Base-by-base conservation (phyloP, 2,329 filamentous ascomycete species). In the Simplicillium sp. region DNA sequence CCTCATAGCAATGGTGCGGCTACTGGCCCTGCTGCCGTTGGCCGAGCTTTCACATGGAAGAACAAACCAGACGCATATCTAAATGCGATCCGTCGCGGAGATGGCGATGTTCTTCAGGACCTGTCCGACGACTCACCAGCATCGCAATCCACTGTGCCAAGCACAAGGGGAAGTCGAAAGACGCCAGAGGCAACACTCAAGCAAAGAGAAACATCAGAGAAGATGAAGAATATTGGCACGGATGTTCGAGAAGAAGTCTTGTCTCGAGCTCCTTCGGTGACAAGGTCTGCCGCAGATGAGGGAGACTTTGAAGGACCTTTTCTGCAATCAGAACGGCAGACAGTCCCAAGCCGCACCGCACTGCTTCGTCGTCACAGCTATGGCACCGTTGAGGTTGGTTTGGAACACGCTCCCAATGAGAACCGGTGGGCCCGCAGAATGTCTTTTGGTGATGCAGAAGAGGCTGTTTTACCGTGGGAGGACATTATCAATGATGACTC, bases 401-500 rank as follows among this genome's bases (percentile, higher is more conserved):
- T 56, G 25, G 57, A 49, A 39, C 60, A 43, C 2, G 47, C 45
- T 7, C 58, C 66, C 2, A 71, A 77, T 45, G 79, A 84, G 46
- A 68, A 70, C 20, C 75, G 75, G 43, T 86, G 81, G 75, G 77
- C 83, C 1, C 77, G 84, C 2, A 75, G 83, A 34, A 69, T 89
- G 47, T 88, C 84, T 4, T 89, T 89, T 56, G 80, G 81, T 43
- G 72, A 82, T 35, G 84, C 82, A 2, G 83, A 86, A 60, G 82
- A 87, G 45, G 83, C 80, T n/a, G 64, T 89, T 7, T 62, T 88
- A 1, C 67, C 64, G 13, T 88, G 84, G 83, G 65, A 74, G 5
- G 70, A 75, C 37, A 59, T 82, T 18, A 58, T 67, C 4, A 62
- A 65, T 41, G 45, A 71, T 2, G 47, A 50, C 25, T 65, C 69